Base-by-base conservation (phyloP, 768 basidiomycete species). In the Termitomyces sp. region DNA sequence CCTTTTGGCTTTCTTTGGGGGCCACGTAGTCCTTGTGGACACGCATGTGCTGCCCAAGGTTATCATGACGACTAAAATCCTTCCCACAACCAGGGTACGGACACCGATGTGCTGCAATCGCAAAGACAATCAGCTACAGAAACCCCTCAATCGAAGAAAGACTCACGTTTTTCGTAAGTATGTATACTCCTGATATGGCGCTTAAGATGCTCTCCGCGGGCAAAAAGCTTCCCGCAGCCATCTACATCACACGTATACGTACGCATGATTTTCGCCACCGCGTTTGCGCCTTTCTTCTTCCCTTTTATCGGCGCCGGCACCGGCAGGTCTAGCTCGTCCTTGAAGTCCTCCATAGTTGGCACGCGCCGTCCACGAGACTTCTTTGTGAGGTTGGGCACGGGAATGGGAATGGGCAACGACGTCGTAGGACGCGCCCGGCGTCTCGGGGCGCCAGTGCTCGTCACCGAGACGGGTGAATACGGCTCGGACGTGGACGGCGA, bases 11-110 rank as follows among this genome's bases (percentile, higher is more conserved):
- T 34, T 64, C 66, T 48, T 67, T 61, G 31, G 71, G 68, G 36
- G 74, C 73, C n/a, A 76, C 72, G 60, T 74, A 81, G 61, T 81
- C 80, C 67, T 81, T 83, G 74, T 94, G 92, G 47, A 93, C 88
- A 52, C 89, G 86, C 86, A 91, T 88, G 68, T 95, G 93, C 74
- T 95, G 93, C 49, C 87, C 86, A 50, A 95, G 83, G 70, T 95
- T 95, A 72, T 95, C 94, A 68, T 91, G 90, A 52, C 94, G 81
- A 68, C 88, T 90, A 70, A 95, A 95, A 65, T 86, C 86, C 78
- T 92, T 93, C 57, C 83, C 86, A 69, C 93, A 95, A 14, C 85
- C 86, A 37, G 88, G 87, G 71, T 86, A 85, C 29, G 87, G 86
- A 74, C 93, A 95, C 68, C 83, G 83, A 74, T 89, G 89, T 60